phyloP scores from a whole-genome alignment of 2,329 filamentous ascomycete genomes.

The Coleophoma crateriformis region DNA sequence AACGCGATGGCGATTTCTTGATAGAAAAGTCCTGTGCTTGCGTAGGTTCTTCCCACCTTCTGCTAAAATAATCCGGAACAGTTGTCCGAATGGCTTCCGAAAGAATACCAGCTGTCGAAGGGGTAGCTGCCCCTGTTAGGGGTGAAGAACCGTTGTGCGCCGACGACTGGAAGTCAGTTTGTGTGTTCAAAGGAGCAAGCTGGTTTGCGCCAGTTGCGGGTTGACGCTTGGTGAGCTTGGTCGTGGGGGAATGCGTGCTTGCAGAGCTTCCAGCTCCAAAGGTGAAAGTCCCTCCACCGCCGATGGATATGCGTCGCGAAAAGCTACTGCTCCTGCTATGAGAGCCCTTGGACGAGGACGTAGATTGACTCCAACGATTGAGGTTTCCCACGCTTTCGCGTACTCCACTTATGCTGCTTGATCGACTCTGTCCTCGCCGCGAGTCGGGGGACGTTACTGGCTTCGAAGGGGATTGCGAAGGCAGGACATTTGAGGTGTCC shows the following conservation, averaged over 20 bases:
- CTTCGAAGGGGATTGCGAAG: constrained; percentile 4
- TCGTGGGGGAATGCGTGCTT: constrained; percentile 9
- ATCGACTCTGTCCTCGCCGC: constrained; percentile 27
- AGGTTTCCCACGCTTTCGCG: constrained; percentile 41
- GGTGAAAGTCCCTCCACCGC: constrained; percentile 18
- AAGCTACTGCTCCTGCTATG: constrained; percentile 11
- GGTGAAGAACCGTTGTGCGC: constrained; percentile 16
- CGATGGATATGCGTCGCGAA: constrained; percentile 16
- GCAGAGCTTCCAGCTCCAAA: constrained; percentile 2
- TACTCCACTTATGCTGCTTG: constrained; percentile 29
- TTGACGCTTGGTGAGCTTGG: constrained; percentile 18
- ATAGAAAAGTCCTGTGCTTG: constrained; percentile 15
- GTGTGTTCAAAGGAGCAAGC: constrained; percentile 25
- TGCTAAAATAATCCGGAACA: constrained; percentile 25
- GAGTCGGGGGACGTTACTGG: constrained; percentile 7
- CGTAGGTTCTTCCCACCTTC: constrained; percentile 20
- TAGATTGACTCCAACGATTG: constrained; percentile 49
- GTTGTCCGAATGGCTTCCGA: constrained; percentile 23
- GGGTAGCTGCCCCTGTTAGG: constrained; percentile 19
- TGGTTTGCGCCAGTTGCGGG: constrained; percentile 14
- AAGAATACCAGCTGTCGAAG: constrained; percentile 25
- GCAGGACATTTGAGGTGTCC: constrained; percentile 1
- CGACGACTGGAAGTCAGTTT: too few species aligned
- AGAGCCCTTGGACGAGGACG: constrained; percentile 41
- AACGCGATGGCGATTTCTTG: constrained; percentile 12